Conservation (phyloP, 352 stramenopile genomes). For the Thraustochytrium aureum region DNA sequence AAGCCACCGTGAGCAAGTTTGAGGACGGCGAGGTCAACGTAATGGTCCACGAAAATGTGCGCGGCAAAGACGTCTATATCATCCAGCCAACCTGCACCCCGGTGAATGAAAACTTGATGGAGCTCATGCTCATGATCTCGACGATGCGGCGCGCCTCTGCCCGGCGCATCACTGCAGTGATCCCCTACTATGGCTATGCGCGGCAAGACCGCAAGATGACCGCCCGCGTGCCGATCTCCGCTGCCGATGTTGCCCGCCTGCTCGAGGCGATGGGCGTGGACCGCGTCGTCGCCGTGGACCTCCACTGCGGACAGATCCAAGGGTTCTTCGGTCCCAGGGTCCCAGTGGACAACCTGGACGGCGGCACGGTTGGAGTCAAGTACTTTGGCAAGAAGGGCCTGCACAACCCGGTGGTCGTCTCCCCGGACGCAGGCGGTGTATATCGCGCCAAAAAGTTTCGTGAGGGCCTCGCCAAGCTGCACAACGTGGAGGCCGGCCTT, state of each 20-base stretch:
- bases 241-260: slow-evolving; percentile 83
- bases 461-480: slow-evolving; percentile 93
- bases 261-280: slow-evolving; percentile 91
- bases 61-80: slow-evolving; percentile 99
- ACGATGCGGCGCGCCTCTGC: slow-evolving; percentile 96
- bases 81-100: slow-evolving; percentile 97
- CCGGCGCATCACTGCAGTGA: slow-evolving; percentile 98
- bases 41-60: slow-evolving; percentile 99
- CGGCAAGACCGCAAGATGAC: slow-evolving; percentile 81
- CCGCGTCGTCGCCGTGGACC: slow-evolving; percentile 85
- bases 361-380: slow-evolving; percentile 86
- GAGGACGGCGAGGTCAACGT: slow-evolving; percentile 99
- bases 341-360: slow-evolving; percentile 98
- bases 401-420: slow-evolving; percentile 99
- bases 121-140: slow-evolving; percentile 95
- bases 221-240: slow-evolving; percentile 97
- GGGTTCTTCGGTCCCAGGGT: slow-evolving; percentile 98
- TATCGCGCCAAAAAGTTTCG: slow-evolving; percentile 99
- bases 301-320: slow-evolving; percentile 91
- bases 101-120: slow-evolving; percentile 99
- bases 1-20: slow-evolving; percentile 97
- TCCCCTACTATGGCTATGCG: slow-evolving; percentile 84
- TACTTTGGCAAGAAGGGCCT: slow-evolving; percentile 91
- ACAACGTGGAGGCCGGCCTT: slow-evolving; percentile 96
- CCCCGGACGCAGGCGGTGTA: slow-evolving; percentile 97